A percentile compares a stretch with the other conserved stretches of the same genome.
Conservation (phyloP, 2,329 filamentous ascomycete species). For the Bipolaris zeicola region DNA sequence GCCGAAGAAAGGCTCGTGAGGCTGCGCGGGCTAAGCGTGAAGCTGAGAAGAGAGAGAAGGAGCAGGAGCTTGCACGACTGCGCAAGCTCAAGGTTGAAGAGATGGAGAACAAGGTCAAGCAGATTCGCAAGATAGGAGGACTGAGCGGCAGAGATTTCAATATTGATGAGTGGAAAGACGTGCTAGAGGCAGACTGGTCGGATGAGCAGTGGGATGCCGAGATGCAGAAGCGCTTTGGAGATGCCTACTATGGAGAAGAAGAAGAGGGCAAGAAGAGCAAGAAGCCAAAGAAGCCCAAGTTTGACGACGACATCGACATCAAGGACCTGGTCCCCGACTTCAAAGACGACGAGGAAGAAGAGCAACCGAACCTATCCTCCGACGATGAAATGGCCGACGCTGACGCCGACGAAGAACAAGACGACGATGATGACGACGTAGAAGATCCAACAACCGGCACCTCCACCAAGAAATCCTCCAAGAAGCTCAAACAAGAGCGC, state of each 20-base stretch:
- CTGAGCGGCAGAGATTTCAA: constrained; percentile 68
- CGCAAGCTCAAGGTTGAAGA: constrained; percentile 90
- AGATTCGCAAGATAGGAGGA: constrained; percentile 89
- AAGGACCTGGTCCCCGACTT: constrained; percentile 89
- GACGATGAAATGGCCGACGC: constrained; percentile 49
- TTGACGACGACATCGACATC: constrained; percentile 98
- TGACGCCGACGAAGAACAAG: constrained; percentile 49
- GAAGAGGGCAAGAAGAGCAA: constrained; percentile 50
- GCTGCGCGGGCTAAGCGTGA: constrained; percentile 78
- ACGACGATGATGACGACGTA: constrained; percentile 44
- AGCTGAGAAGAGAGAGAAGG: constrained; percentile 73
- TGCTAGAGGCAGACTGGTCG: constrained; percentile 88
- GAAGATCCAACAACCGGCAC: neutral
- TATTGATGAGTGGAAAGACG: constrained; percentile 80
- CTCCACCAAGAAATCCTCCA: constrained; percentile 47
- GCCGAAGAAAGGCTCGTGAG: constrained; percentile 78
- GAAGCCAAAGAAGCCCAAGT: constrained; percentile 80
- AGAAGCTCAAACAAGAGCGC: constrained; percentile 56
- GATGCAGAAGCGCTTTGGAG: constrained; percentile 87
- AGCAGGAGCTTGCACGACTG: constrained; percentile 81
- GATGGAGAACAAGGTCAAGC: constrained; percentile 81
- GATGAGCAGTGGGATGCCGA: constrained; percentile 87
- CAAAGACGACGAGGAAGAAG: constrained; percentile 71
- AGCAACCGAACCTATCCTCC: constrained; percentile 72
- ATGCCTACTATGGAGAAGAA: constrained; percentile 77